Conservation (phyloP, 352 stramenopile species). For the Phytophthora tubulina region DNA sequence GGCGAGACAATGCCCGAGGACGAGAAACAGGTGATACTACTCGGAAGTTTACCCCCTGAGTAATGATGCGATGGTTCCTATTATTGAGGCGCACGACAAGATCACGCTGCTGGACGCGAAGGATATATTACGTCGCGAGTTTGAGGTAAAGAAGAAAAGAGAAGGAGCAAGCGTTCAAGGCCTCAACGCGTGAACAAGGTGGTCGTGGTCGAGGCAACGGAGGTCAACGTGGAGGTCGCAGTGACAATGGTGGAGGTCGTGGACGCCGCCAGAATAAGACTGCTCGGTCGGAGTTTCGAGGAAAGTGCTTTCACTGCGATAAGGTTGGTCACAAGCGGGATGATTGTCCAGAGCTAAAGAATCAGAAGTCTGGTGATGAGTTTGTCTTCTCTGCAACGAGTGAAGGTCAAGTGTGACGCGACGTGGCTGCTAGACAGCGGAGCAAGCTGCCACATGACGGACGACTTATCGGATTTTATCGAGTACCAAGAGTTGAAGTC, state of each 20-base stretch:
- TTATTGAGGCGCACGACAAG: constrained; percentile 28
- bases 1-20: constrained; percentile 20
- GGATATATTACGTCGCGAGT: constrained; percentile 35
- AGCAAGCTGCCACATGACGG: constrained; percentile 2
- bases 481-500: background rate
- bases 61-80: constrained; percentile 34
- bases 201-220: background rate
- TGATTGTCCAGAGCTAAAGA: background rate
- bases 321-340: background rate
- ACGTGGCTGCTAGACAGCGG: constrained; percentile 33
- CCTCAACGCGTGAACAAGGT: background rate
- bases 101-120: constrained; percentile 32
- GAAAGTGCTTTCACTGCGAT: background rate
- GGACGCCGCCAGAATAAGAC: background rate
- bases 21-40: constrained; percentile 22
- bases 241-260: background rate
- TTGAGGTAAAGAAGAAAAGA: constrained; percentile 9
- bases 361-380: background rate
- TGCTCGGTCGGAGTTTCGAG: background rate
- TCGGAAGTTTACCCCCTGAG: constrained; percentile 22
- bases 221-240: background rate
- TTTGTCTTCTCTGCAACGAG: constrained; percentile 17
- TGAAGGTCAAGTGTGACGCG: background rate
- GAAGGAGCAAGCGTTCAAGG: constrained; percentile 29
- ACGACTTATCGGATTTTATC: background rate